A percentile compares a stretch with the other conserved stretches of the same genome.
These are phyloP conservation scores for Proliferodiscus dingleyae DNA, from an alignment of 2,329 filamentous ascomycete genomes.

Conservation along the genomic window DNA sequence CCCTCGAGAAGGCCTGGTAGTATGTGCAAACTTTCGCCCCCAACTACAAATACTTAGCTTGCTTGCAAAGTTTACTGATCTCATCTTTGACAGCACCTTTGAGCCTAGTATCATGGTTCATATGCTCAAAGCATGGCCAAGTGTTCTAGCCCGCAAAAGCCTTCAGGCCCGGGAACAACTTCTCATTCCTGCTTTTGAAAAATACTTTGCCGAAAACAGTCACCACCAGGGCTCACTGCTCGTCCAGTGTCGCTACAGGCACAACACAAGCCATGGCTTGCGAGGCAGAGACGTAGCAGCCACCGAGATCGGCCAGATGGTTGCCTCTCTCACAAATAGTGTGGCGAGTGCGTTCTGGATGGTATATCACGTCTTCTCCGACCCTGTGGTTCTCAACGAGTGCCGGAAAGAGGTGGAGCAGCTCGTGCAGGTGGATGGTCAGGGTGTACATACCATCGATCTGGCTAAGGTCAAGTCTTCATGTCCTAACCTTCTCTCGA, in stretches of 20 bases:
- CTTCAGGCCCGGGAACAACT: constrained; percentile 4
- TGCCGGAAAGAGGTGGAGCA: constrained; percentile 29
- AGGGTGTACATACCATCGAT: constrained; percentile 13
- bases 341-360: constrained; percentile 37
- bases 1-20: not conserved
- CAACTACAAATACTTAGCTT: not conserved
- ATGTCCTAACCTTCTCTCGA: constrained; percentile 33
- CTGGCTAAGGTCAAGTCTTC: constrained; percentile 25
- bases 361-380: constrained; percentile 30
- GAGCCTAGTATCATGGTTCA: constrained; percentile 10
- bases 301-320: constrained; percentile 31
- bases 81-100: constrained; percentile 8
- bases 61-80: no score
- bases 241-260: constrained; percentile 6
- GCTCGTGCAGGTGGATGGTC: constrained; percentile 7
- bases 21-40: constrained; percentile 1
- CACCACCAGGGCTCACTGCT: constrained; percentile 5
- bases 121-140: constrained; percentile 8
- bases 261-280: constrained; percentile 6
- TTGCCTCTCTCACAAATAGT: constrained; percentile 32
- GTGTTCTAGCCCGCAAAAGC: constrained; percentile 11
- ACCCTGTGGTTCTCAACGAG: constrained; percentile 25
- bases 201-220: constrained; percentile 10
- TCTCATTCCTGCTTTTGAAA: constrained; percentile 4
- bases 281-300: constrained; percentile 17